Evolutionary conservation across 805 yeast genomes (phyloP).

Genomic region (Ogataea pilisensis): DNA sequence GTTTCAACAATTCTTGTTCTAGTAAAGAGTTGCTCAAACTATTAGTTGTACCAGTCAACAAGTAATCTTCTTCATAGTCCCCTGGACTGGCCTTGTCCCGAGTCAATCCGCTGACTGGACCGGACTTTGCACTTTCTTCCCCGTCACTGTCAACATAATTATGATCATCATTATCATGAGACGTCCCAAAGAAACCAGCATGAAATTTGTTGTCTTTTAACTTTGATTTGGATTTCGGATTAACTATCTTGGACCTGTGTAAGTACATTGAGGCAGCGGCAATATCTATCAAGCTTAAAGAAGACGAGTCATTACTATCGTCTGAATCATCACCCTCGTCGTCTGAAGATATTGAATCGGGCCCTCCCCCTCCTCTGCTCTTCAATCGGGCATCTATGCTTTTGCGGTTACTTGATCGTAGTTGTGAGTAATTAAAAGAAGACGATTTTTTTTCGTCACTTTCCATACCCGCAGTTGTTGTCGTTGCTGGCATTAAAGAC

Average conservation of each 20-base stretch:
- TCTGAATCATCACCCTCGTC: not conserved
- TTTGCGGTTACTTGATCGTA: not conserved
- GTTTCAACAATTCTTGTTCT: slow-evolving; percentile 26
- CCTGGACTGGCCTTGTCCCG: not conserved
- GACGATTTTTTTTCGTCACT: not conserved
- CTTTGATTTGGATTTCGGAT: not conserved
- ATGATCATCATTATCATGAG: too few relatives aligned
- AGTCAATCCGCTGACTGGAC: not conserved
- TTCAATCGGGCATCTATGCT: not conserved
- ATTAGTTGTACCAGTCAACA: slow-evolving; percentile 19
- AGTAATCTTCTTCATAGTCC: slow-evolving; percentile 9
- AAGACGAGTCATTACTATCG: slow-evolving; percentile 4
- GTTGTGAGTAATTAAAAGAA: not conserved
- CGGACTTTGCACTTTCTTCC: too few relatives aligned
- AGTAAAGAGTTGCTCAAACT: slow-evolving; percentile 26
- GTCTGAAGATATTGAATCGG: not conserved
- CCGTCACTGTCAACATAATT: slow-evolving; percentile 1
- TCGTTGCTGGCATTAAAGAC: too few relatives aligned
- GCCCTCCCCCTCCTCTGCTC: not conserved
- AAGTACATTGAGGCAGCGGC: slow-evolving; percentile 24
- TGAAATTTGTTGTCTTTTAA: not conserved
- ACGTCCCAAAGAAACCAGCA: not conserved
- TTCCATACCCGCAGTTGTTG: not conserved
- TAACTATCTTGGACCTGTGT: slow-evolving; percentile 17
- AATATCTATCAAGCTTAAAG: slow-evolving; percentile 20